Conservation (phyloP, 805 yeast genomes). For the Wickerhamomyces silvicola region DNA sequence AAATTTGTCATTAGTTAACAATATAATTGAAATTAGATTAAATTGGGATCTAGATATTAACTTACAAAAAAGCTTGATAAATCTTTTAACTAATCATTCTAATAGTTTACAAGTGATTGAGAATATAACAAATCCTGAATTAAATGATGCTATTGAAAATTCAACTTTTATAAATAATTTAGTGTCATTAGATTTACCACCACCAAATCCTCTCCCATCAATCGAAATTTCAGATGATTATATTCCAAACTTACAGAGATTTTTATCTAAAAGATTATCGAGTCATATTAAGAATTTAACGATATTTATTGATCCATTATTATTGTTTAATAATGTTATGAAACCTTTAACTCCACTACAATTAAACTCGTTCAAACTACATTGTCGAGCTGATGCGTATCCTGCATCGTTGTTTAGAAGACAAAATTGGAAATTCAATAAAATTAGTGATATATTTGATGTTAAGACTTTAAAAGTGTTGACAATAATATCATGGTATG, state of each 20-base stretch:
- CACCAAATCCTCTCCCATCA: conserved; percentile 30
- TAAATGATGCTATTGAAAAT: conserved; percentile 28
- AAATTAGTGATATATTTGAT: conserved; percentile 32
- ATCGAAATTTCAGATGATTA: conserved; percentile 22
- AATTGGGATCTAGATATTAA: conserved; percentile 35
- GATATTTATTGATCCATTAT: conserved; percentile 33
- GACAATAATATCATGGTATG: conserved; percentile 39
- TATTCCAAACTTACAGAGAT: conserved; percentile 24
- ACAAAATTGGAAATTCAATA: conserved; percentile 14
- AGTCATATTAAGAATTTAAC: conserved; percentile 25
- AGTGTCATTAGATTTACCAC: conserved; percentile 20
- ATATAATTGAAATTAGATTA: conserved; percentile 33
- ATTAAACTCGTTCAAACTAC: conserved; percentile 31
- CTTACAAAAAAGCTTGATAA: conserved; percentile 26
- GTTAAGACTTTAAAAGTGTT: conserved; percentile 27
- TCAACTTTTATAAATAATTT: conserved; percentile 20
- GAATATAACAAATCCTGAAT: conserved; percentile 33
- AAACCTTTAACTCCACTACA: conserved; percentile 23
- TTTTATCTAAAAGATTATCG: conserved; percentile 22
- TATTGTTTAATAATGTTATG: conserved; percentile 27
- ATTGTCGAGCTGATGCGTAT: conserved; percentile 35
- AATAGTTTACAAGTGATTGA: conserved; percentile 29
- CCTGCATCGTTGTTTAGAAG: conserved; percentile 23
- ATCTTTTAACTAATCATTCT: conserved; percentile 23
- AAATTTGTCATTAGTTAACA: conserved; percentile 16